Evolutionary conservation across 148 eudicot genomes (phyloP), one percentile per base, ranked within the genome.

Genomic region (Fagopyrum tataricum): DNA sequence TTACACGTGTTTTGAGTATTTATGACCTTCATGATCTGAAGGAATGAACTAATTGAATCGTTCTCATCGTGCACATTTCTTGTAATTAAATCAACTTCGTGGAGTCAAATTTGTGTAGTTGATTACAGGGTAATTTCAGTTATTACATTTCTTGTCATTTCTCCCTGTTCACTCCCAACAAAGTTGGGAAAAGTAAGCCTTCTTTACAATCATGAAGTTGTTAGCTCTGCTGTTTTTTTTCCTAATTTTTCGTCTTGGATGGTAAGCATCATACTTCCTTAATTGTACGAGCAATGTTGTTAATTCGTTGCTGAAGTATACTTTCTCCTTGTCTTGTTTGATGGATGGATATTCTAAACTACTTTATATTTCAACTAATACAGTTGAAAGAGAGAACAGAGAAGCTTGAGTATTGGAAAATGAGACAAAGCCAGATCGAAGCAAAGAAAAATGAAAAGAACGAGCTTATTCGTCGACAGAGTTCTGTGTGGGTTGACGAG

Each of bases 371-470:
- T 64, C 13, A 37, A 64, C 20, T 64, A 31, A 64, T 79, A 75
- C 87, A 93, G 98, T 70, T 89, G 75, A 93, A 88, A 90, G 98
- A 93, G 81, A 85, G 84, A 83, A 78, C 80, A 39, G 86, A 87
- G 81, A 90, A 90, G 82, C 92, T 88, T 42, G 96, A 88, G 66
- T 90, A 88, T 77, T 87, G 96, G 96, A 93, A 79, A 73, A 78
- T 4, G 82, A 86, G 85, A 80, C 78, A 83, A 73, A 76, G 72
- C 39, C 49, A 74, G 31, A 55, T 85, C 4, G 76, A 70, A 70
- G 88, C 88, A 69, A 87, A 75, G 78, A 90, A 79, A 81, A 81
- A 75, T 31, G 85, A 74, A 31, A 82, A 83, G 81, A 87, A 80
- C 1, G 91, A 93, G 76, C 85, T 80, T 71, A 26, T 88, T 47